Evolutionary conservation across 257 asterid species (phyloP), one percentile per base, ranked within the genome.

Genomic region (Capsicum baccatum): DNA sequence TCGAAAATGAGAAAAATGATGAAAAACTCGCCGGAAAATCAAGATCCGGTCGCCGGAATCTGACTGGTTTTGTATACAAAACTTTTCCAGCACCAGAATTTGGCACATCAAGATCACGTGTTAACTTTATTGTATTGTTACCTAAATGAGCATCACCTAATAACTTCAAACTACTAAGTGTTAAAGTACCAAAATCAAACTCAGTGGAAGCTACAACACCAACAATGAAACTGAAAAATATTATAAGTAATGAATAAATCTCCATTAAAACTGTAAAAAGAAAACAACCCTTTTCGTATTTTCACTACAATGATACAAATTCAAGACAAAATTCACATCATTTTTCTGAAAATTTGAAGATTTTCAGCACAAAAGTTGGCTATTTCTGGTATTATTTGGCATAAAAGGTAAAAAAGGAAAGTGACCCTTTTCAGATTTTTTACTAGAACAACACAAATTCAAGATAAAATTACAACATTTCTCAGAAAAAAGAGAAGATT

Each of bases 61-160:
- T 89, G 79, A 94, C 80, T 15, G 97, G 98, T 47, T 91, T 86
- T 0, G 98, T 88, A 86, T 91, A 94, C 8, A 94, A 44, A 7
- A 92, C 92, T 56, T 85, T 93, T 0, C 98, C 98, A 66, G 97
- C 94, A 76, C 95, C 96, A 21, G 98, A 92, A 79, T 93, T 86
- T 4, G 98, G 98, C 6, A 93, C 97, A 60, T 88, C 82, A 71
- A 92, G 91, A 73, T 93, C 97, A 15, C 95, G 91, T 0, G 98
- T 94, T 74, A 94, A 89, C 60, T 88, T 85, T 14, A 94, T 90
- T 84, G 92, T 93, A 55, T 94, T 94, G 86, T 93, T 91, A 83
- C 90, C 89, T 84, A 88, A 81, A 92, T 93, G 95, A 56, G 98
- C 97, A 79, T 93, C 98, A 2, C 98, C 98, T 85, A 94, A 89